Conservation (phyloP, 2,329 filamentous ascomycete species). For the Aureobasidium namibiae region DNA sequence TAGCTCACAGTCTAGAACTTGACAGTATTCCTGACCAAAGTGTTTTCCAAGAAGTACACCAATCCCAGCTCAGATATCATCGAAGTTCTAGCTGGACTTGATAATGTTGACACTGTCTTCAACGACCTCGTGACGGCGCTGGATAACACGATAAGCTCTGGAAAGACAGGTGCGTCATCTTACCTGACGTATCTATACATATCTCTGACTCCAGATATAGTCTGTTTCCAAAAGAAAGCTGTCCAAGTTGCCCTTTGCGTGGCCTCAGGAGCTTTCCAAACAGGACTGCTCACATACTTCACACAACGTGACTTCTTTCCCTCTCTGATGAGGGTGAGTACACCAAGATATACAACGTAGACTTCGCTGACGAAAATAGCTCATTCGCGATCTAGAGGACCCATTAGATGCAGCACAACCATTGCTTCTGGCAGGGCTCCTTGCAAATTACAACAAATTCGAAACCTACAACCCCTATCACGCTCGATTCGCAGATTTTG, state of each 20-base stretch:
- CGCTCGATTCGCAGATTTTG: conserved; percentile 84
- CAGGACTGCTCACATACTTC: conserved; percentile 87
- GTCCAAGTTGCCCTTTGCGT: conserved; percentile 74
- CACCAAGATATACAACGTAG: not conserved
- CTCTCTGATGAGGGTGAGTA: conserved; percentile 79
- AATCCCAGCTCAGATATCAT: conserved; percentile 96
- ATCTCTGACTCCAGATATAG: conserved; percentile 35
- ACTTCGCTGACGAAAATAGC: conserved; percentile 40
- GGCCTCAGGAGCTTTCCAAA: conserved; percentile 90
- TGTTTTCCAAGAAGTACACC: conserved; percentile 83
- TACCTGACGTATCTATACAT: not conserved
- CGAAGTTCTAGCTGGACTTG: conserved; percentile 75
- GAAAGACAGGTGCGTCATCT: conserved; percentile 52
- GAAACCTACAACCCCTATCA: conserved; percentile 97
- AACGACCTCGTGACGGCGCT: conserved; percentile 78
- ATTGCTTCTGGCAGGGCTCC: conserved; percentile 73
- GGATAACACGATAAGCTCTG: conserved; percentile 74
- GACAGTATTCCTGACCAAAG: conserved; percentile 73
- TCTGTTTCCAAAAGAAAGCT: conserved; percentile 68
- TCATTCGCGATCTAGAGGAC: conserved; percentile 70
- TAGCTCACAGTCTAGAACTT: conserved; percentile 61
- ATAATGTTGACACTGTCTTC: conserved; percentile 79
- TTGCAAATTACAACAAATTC: conserved; percentile 99
- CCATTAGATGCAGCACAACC: conserved; percentile 56
- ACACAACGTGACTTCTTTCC: conserved; percentile 92